A percentile compares a stretch with the other conserved stretches of the same genome.
Evolutionary conservation across 208 protist species (phyloP).

Genomic region (Trypanosoma caninum): DNA sequence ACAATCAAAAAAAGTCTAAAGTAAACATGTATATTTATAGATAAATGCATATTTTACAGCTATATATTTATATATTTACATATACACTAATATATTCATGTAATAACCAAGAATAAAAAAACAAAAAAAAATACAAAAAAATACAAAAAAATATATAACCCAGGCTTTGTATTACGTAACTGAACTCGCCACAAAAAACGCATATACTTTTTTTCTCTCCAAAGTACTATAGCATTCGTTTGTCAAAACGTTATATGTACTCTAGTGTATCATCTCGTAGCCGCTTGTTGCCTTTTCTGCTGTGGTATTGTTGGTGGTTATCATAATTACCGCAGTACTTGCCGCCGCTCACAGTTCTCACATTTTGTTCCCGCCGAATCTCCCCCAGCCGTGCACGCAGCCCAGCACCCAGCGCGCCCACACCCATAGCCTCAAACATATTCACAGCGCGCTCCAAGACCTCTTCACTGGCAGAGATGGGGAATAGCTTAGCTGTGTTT

Average conservation of each 20-base stretch:
- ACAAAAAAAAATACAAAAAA: too few species aligned
- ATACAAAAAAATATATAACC: too few species aligned
- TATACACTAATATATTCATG: too few species aligned
- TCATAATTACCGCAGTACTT: background rate
- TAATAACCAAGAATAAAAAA: too few species aligned
- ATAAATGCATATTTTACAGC: too few species aligned
- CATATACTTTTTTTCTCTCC: too few species aligned
- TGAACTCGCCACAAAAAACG: too few species aligned
- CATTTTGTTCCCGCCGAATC: constrained; percentile 16
- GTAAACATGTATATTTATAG: too few species aligned
- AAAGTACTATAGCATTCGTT: too few species aligned
- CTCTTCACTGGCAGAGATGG: constrained; percentile 26
- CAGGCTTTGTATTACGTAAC: too few species aligned
- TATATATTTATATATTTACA: too few species aligned
- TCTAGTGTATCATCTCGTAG: constrained; percentile 17
- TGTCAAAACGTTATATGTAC: constrained; percentile 14
- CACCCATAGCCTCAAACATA: constrained; percentile 71
- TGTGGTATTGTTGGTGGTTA: background rate
- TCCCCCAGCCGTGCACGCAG: constrained; percentile 49
- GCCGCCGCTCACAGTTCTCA: background rate
- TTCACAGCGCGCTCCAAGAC: constrained; percentile 50
- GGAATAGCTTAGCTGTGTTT: constrained; percentile 53
- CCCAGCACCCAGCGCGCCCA: constrained; percentile 43
- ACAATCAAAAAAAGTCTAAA: too few species aligned
- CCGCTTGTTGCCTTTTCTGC: constrained; percentile 1